Conservation (phyloP, 768 basidiomycete genomes). For the Tylopilus vinaceipallidus region DNA sequence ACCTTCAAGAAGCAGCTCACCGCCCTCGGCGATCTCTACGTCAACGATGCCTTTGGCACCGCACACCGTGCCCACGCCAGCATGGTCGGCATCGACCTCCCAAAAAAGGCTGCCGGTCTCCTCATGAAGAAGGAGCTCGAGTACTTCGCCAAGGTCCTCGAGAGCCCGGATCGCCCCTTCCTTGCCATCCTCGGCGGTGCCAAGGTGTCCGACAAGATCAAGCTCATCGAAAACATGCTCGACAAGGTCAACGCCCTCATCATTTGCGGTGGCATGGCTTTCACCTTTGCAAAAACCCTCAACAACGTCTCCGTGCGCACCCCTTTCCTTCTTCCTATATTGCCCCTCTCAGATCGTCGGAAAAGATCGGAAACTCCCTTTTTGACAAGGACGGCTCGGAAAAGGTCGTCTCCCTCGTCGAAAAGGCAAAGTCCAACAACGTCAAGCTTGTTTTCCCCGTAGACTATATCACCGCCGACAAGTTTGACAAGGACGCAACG, state of each 20-base stretch:
- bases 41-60: constrained; percentile 99
- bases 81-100: constrained; percentile 95
- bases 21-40: constrained; percentile 89
- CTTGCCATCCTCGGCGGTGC: constrained; percentile 97
- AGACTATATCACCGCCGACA: constrained; percentile 92
- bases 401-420: constrained; percentile 80
- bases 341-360: constrained; percentile 7
- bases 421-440: constrained; percentile 88
- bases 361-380: constrained; percentile 86
- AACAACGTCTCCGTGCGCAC: constrained; percentile 65
- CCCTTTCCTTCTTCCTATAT: neutral
- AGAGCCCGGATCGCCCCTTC: constrained; percentile 93
- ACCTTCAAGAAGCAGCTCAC: constrained; percentile 89
- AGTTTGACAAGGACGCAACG: constrained; percentile 89
- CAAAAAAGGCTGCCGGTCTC: constrained; percentile 91
- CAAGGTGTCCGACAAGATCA: constrained; percentile 99
- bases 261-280: constrained; percentile 98
- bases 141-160: constrained; percentile 96
- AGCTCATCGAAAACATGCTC: constrained; percentile 97
- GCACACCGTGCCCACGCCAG: constrained; percentile 98
- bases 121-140: constrained; percentile 99
- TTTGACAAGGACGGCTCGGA: constrained; percentile 87
- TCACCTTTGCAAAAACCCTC: constrained; percentile 97
- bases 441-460: constrained; percentile 95
- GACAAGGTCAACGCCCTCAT: constrained; percentile 98